A percentile compares a stretch with the other conserved stretches of the same genome.
Conservation (phyloP, 805 yeast genomes). For the Ogataea pilisensis region DNA sequence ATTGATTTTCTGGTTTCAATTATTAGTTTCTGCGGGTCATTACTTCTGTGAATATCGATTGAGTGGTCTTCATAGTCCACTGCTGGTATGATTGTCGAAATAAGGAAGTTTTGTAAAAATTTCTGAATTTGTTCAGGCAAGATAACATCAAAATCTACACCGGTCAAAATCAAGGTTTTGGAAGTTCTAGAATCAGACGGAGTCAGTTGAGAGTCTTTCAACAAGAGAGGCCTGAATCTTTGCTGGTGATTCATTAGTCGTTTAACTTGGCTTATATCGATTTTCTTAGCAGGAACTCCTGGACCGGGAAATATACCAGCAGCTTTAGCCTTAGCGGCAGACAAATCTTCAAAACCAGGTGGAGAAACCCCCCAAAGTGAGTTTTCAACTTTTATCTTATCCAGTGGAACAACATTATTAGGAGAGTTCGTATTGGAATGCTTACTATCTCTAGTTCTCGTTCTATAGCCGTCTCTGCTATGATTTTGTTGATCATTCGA, state of each 20-base stretch:
- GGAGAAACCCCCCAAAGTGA: slow-evolving; percentile 73
- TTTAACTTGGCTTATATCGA: slow-evolving; percentile 33
- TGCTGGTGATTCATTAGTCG: slow-evolving; percentile 15
- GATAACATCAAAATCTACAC: slow-evolving; percentile 14
- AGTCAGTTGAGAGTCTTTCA: slow-evolving; percentile 20
- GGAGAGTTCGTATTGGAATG: neutral
- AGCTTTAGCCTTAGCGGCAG: slow-evolving; percentile 73
- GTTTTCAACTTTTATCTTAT: slow-evolving; percentile 43
- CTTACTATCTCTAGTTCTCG: slow-evolving; percentile 7
- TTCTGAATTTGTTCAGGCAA: slow-evolving; percentile 37
- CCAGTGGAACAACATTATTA: slow-evolving; percentile 39
- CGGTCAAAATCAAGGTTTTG: slow-evolving; percentile 22
- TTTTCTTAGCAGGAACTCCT: slow-evolving; percentile 43
- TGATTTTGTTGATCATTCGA: no score
- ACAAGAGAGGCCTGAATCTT: slow-evolving; percentile 11
- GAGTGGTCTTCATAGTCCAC: slow-evolving; percentile 28
- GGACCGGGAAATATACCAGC: slow-evolving; percentile 78
- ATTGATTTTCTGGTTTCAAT: slow-evolving; percentile 48
- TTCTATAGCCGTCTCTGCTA: slow-evolving; percentile 22
- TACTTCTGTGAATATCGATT: slow-evolving; percentile 26
- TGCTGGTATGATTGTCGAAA: slow-evolving; percentile 40
- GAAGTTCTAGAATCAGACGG: slow-evolving; percentile 26
- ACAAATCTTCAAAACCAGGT: slow-evolving; percentile 62
- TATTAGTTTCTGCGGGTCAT: slow-evolving; percentile 37
- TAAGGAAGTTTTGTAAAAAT: slow-evolving; percentile 42